These are phyloP conservation scores for Poterioochromonas sp. DNA, from an alignment of 352 stramenopile species.

Conservation along the genomic window DNA sequence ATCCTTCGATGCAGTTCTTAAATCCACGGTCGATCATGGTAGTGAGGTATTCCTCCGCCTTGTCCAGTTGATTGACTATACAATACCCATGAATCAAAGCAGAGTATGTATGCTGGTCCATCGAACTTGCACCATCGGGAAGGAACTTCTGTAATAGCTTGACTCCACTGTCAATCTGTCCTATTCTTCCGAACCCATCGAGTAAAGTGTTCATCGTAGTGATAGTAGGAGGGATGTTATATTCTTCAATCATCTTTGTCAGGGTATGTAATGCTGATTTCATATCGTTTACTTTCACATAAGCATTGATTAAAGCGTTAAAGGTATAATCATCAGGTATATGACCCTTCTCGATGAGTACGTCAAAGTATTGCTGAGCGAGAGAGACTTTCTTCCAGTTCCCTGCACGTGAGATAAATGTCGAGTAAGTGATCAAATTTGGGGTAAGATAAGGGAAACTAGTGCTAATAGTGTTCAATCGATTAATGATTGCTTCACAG, in stretches of 20 bases:
- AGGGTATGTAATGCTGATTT: background rate
- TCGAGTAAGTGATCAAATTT: background rate
- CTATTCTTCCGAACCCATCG: slow-evolving; percentile 38
- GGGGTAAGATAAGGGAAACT: too few species aligned
- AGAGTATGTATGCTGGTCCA: slow-evolving; percentile 42
- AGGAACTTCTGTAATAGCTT: slow-evolving; percentile 38
- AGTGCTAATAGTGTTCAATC: too few species aligned
- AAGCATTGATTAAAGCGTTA: background rate
- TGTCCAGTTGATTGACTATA: background rate
- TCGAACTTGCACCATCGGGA: too few species aligned
- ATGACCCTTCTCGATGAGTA: background rate
- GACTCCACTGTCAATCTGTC: slow-evolving; percentile 27
- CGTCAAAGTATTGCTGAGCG: background rate
- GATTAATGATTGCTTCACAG: too few species aligned
- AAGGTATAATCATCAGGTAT: background rate
- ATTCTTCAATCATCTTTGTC: background rate
- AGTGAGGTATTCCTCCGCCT: background rate
- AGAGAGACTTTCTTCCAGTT: background rate
- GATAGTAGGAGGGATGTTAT: slow-evolving; percentile 34
- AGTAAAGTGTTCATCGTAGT: slow-evolving; percentile 46
- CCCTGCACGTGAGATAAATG: background rate
- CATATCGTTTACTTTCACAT: background rate
- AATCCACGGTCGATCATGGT: background rate
- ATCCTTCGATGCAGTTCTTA: background rate
- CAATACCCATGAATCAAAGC: slow-evolving; percentile 42